These are phyloP conservation scores for Euphorbia pulcherrima DNA, from an alignment of 345 rosid genomes.

Conservation along the genomic window DNA sequence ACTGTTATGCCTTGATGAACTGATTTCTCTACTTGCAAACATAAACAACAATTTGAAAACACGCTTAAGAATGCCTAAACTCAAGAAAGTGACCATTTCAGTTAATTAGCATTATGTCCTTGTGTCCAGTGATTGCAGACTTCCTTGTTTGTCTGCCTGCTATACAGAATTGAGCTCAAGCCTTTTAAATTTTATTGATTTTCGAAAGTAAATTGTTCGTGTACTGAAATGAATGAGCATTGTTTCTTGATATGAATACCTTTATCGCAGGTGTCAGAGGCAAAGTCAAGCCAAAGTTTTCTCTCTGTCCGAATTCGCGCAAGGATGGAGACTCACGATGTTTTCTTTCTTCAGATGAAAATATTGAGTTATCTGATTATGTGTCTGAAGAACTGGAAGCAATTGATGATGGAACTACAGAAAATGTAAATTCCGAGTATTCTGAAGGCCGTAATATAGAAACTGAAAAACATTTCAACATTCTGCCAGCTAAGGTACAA, in stretches of 20 bases:
- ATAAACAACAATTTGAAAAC: not conserved
- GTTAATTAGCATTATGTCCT: not conserved
- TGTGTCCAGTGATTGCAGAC: not conserved
- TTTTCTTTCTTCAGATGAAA: conserved; percentile 16
- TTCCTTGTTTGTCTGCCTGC: not conserved
- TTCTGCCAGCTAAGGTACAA: conserved; percentile 22
- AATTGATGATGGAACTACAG: conserved; percentile 20
- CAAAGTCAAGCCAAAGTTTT: conserved; percentile 51
- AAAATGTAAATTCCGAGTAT: conserved; percentile 29
- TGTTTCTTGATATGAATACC: not conserved
- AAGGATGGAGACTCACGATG: conserved; percentile 25
- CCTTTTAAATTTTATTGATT: not conserved
- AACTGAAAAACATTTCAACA: conserved; percentile 23
- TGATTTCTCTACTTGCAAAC: not conserved
- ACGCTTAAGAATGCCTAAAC: not conserved
- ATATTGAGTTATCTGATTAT: conserved; percentile 21
- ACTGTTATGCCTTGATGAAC: not conserved
- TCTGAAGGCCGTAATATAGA: conserved; percentile 23
- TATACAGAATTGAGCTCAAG: not conserved
- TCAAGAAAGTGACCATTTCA: not conserved
- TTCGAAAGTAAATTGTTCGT: not conserved
- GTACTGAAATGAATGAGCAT: not conserved
- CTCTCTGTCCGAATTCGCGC: conserved; percentile 37
- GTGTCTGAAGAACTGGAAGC: conserved; percentile 31
- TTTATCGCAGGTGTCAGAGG: conserved; percentile 37